Evolutionary conservation across 1,284 basidiomycete genomes (phyloP).

Genomic region (Cutaneotrichosporon sp.): DNA sequence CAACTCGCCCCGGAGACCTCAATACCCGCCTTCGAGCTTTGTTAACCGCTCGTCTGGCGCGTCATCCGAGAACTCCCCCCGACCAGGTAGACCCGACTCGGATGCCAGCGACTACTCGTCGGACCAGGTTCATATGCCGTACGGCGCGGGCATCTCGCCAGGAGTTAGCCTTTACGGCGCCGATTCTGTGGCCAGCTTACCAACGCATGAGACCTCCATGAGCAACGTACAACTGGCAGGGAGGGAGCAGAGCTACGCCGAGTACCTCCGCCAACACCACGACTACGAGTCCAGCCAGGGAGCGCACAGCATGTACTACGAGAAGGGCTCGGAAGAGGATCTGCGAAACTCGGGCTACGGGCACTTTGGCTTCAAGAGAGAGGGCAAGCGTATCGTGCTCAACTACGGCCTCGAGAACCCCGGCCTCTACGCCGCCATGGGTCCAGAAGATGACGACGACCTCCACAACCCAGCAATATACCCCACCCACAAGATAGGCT

Average conservation of each 20-base stretch:
- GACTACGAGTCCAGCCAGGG: not conserved
- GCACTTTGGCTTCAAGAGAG: conserved; percentile 12
- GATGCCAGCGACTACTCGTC: conserved; percentile 6
- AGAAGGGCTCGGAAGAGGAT: not conserved
- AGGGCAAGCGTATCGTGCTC: conserved; percentile 13
- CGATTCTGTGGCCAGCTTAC: not conserved
- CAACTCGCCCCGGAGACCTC: not conserved
- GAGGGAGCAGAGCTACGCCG: not conserved
- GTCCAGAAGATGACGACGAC: conserved; percentile 50
- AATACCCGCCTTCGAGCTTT: conserved; percentile 3
- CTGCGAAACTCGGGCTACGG: conserved; percentile 6
- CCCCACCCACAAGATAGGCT: conserved; percentile 18
- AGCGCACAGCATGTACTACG: not conserved
- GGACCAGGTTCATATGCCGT: conserved; percentile 4
- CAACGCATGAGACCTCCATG: conserved; percentile 2
- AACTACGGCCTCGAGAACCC: conserved; percentile 32
- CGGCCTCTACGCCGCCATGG: conserved; percentile 31
- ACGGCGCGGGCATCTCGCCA: conserved; percentile 1
- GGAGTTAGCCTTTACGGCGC: conserved; percentile 5
- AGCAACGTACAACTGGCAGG: not conserved
- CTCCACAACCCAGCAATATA: conserved; percentile 45
- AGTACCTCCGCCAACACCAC: conserved; percentile 2
- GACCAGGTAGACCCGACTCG: not conserved
- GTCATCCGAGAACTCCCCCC: not conserved
- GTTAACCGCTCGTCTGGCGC: conserved; percentile 1